A percentile compares a stretch with the other conserved stretches of the same genome.
Evolutionary conservation across 1,139 yeast genomes (phyloP).

Genomic region (Geotrichum fermentans): DNA sequence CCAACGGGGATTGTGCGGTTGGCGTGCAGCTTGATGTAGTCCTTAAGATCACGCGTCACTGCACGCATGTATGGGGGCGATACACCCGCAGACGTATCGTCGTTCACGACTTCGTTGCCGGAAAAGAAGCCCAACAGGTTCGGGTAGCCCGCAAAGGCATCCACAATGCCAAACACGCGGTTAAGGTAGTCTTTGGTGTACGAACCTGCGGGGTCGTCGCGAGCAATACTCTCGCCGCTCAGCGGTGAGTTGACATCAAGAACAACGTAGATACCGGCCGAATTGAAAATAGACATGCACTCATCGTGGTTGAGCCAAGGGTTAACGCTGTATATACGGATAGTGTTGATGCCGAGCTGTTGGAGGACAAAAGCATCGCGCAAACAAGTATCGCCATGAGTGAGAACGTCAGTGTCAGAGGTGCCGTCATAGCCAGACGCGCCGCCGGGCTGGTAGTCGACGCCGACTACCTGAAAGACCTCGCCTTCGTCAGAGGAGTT

Average conservation of each 20-base stretch:
- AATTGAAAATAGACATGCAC: slow-evolving; percentile 87
- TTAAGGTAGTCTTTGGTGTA: slow-evolving; percentile 64
- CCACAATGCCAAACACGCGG: slow-evolving; percentile 74
- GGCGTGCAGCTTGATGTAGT: slow-evolving; percentile 54
- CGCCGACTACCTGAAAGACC: slow-evolving; percentile 52
- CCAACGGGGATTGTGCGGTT: slow-evolving; percentile 82
- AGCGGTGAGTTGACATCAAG: slow-evolving; percentile 89
- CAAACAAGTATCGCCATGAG: slow-evolving; percentile 65
- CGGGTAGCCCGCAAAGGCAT: slow-evolving; percentile 77
- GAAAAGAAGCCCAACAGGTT: slow-evolving; percentile 91
- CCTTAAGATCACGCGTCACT: slow-evolving; percentile 72
- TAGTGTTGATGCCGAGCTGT: slow-evolving; percentile 73
- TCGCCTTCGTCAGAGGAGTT: slow-evolving; percentile 43
- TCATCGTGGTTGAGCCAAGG: slow-evolving; percentile 79
- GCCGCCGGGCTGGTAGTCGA: slow-evolving; percentile 73
- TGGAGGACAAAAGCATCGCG: slow-evolving; percentile 79
- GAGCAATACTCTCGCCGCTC: slow-evolving; percentile 67
- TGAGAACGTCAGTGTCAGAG: slow-evolving; percentile 60
- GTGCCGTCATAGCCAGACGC: slow-evolving; percentile 51
- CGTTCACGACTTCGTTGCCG: slow-evolving; percentile 89
- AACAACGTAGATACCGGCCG: slow-evolving; percentile 86
- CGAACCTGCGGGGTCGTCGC: slow-evolving; percentile 86
- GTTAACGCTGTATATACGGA: slow-evolving; percentile 81
- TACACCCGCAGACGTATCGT: slow-evolving; percentile 59
- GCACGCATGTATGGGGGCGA: slow-evolving; percentile 58